A percentile compares a stretch with the other conserved stretches of the same genome.
Conservation (phyloP, 2,329 filamentous ascomycete species). For the Exophiala sideris region DNA sequence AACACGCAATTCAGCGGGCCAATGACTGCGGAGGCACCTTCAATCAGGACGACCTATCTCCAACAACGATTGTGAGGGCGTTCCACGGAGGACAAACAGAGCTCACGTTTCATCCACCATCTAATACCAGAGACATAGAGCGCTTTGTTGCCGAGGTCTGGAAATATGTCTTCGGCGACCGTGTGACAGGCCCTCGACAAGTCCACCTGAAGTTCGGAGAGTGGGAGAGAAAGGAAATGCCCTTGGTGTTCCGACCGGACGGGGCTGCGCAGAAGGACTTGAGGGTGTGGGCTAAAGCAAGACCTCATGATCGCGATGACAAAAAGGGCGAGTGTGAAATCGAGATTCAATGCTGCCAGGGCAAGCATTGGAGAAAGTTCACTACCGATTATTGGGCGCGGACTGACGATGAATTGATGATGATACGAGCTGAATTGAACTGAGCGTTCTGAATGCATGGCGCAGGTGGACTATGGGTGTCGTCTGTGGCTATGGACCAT, state of each 20-base stretch:
- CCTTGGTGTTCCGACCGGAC: background rate
- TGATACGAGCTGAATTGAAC: too few species aligned
- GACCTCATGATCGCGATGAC: slow-evolving; percentile 22
- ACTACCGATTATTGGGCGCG: slow-evolving; percentile 1
- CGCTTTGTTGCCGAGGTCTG: slow-evolving; percentile 11
- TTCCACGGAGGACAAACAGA: background rate
- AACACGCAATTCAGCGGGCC: background rate
- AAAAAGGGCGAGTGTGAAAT: slow-evolving; percentile 9
- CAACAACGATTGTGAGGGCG: background rate
- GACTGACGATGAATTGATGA: too few species aligned
- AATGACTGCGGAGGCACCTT: slow-evolving; percentile 5
- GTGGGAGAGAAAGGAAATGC: slow-evolving; percentile 16
- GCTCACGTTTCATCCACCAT: slow-evolving; percentile 9
- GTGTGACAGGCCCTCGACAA: slow-evolving; percentile 8
- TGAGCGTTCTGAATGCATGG: too few species aligned
- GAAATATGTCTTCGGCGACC: slow-evolving; percentile 19
- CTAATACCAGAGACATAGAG: slow-evolving; percentile 7
- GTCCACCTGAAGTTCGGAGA: slow-evolving; percentile 26
- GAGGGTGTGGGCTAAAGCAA: slow-evolving; percentile 12
- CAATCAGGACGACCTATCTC: background rate
- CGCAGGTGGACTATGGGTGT: too few species aligned
- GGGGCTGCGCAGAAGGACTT: slow-evolving; percentile 4
- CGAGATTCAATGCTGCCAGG: slow-evolving; percentile 16
- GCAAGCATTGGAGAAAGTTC: slow-evolving; percentile 12
- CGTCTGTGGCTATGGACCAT: too few species aligned